Base-by-base conservation (phyloP, 1,284 basidiomycete species). In the Trametes versicolor region DNA sequence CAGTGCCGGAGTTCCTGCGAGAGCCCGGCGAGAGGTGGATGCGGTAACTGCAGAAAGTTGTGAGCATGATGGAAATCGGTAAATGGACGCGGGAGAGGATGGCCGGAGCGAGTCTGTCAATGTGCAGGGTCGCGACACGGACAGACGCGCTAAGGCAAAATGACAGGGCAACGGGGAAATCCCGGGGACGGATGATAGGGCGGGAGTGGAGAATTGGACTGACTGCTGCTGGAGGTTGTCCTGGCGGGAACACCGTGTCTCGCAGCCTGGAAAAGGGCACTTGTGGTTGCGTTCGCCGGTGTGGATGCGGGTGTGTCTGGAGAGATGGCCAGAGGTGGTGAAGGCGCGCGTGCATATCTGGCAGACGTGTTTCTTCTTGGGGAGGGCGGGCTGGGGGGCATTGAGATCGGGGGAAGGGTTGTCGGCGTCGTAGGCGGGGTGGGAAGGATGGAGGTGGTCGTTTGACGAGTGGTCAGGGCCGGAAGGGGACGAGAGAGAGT, bases 141-240 rank as follows among this genome's bases (percentile, higher is more conserved):
- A 36, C 12, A 58, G 47, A 57, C 15, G 50, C 32, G 65, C 23
- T 23, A 54, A 41, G 17, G 47, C 10, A 50, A 58, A 34, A 23
- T 57, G 57, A 58, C 47, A 50, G 57, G 56, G 54, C 41, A 36
- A 52, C 29, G 41, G 54, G 43, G 54, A 47, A 56, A 45, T 27
- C 25, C 41, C 54, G 29, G 60, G 34, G 27, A 43, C 19, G 8
- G 3, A 8, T 4, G 41, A 43, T 43, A 43, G 15, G 15, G 10
- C 15, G 15, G 61, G 21, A 25, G 62, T 23, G 34, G 57, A 48
- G 52, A 58, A 21, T 32, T 47, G 41, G 7, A 87, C 92, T 81
- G 64, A 94, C 92, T 94, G 92, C 72, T 94, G 92, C 67, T 93
- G 92, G 13, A 94, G 81, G 69, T 94, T 94, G 72, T 94, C 92